phyloP scores from a whole-genome alignment of 2,329 filamentous ascomycete genomes.

The Apiospora hydei region DNA sequence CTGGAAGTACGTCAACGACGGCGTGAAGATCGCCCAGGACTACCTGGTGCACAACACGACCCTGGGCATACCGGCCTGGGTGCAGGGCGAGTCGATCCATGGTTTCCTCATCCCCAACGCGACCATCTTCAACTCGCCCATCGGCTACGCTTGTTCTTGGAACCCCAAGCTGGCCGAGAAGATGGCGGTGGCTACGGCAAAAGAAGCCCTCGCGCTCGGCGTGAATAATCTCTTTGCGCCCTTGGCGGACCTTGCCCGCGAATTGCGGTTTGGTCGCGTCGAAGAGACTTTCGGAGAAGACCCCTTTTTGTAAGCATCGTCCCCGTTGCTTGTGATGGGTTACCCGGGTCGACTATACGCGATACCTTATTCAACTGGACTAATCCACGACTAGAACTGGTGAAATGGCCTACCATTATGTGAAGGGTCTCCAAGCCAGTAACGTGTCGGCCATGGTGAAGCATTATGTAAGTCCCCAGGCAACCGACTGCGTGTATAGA shows the following conservation, averaged over 20 bases:
- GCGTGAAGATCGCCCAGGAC: conserved; percentile 71
- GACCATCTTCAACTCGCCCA: conserved; percentile 82
- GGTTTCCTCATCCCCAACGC: conserved; percentile 76
- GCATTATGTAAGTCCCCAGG: conserved; percentile 62
- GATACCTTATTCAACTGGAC: conserved; percentile 25
- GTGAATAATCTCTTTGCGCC: conserved; percentile 79
- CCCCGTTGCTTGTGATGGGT: background rate
- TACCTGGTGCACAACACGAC: conserved; percentile 72
- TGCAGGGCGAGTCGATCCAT: conserved; percentile 78
- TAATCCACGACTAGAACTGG: conserved; percentile 52
- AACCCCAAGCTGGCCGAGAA: conserved; percentile 69
- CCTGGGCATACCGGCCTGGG: conserved; percentile 74
- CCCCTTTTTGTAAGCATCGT: conserved; percentile 57
- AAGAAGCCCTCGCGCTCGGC: conserved; percentile 71
- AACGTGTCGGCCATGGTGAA: conserved; percentile 77
- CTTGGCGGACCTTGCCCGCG: conserved; percentile 73
- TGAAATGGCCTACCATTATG: conserved; percentile 68
- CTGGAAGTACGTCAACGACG: conserved; percentile 68
- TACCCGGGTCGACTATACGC: background rate
- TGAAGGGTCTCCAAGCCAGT: conserved; percentile 65
- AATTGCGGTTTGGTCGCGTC: conserved; percentile 74
- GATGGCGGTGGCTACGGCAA: conserved; percentile 71
- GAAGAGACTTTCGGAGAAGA: conserved; percentile 80
- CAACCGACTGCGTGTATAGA: conserved; percentile 36
- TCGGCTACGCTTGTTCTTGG: conserved; percentile 75